Percentiles rank a stretch among this genome's conserved stretches.
phyloP scores from a whole-genome alignment of 495 filamentous ascomycete genomes.

The Penicillium subrubescens region DNA sequence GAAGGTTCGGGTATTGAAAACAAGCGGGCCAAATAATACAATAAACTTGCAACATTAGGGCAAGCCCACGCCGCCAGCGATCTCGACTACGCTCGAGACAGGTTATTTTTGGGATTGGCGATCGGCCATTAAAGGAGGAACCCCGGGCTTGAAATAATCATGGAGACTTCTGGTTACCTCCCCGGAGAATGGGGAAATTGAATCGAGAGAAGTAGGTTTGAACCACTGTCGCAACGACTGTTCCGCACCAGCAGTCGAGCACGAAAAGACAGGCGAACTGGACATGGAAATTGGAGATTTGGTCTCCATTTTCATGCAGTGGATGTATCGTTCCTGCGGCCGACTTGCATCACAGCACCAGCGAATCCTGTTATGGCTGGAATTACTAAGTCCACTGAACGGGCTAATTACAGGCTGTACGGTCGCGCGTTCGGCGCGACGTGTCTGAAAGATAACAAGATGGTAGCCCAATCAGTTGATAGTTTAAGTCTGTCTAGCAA shows the following conservation, averaged over 20 bases:
- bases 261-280: background rate
- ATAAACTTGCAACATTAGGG: slow-evolving; percentile 34
- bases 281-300: slow-evolving; percentile 10
- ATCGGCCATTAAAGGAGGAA: slow-evolving; percentile 7
- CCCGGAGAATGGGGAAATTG: background rate
- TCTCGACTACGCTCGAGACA: slow-evolving; percentile 25
- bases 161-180: background rate
- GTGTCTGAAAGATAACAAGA: background rate
- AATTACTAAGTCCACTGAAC: background rate
- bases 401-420: background rate
- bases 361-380: background rate
- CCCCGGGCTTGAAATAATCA: background rate
- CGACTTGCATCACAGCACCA: slow-evolving; percentile 3
- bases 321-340: slow-evolving; percentile 30
- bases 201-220: background rate
- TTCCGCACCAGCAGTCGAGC: background rate
- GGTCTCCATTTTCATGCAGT: slow-evolving; percentile 18
- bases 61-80: slow-evolving; percentile 20
- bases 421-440: slow-evolving; percentile 1
- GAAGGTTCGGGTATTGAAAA: slow-evolving; percentile 14
- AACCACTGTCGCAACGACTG: background rate
- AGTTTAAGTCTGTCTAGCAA: background rate
- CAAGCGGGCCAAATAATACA: slow-evolving; percentile 18
- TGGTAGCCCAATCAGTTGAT: background rate
- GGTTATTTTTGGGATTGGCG: slow-evolving; percentile 27